Evolutionary conservation across 768 basidiomycete species (phyloP), one percentile per base, ranked within the genome.

Genomic region (Pholiota conissans): DNA sequence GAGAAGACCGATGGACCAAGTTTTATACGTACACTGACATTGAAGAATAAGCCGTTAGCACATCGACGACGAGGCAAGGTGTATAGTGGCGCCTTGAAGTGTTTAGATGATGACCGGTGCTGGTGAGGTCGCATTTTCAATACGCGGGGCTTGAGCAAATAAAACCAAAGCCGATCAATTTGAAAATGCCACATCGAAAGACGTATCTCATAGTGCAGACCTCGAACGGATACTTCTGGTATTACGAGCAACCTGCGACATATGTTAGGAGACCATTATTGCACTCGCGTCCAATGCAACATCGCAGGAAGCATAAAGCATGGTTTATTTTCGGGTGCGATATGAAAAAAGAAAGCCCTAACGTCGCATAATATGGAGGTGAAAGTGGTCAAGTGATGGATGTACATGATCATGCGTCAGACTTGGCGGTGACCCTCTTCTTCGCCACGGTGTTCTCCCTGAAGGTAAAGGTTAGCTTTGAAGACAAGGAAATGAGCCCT

Each of bases 381-480:
- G 46, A 39, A 40, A 40, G 59, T 61, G 57, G 27, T 56, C 26
- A 47, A 46, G 55, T 48, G 54, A 34, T 45, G 16, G 30, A 40
- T 34, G 49, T 59, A 62, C 56, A 65, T 40, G 37, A 42, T 68
- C 67, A 76, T 60, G 71, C 75, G 62, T 83, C 74, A 34, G 82
- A 68, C 60, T 81, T 77, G 64, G 81, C 72, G 76, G 83, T 87
- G 73, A 76, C 73, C 73, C 86, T 89, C 84, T 94, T 95, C 79
- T 86, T 89, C n/a, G 94, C 94, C 48, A 83, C 81, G 18, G 89
- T 91, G 76, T 95, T 94, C 80, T 95, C 94, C 72, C 94, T 92
- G 70, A 55, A 47, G 48, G 26, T 26, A 54, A 35, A n/a, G 50
- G 22, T 52, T n/a, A 55, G 49, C 39, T 20, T 20, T 30, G 48